A percentile compares a stretch with the other conserved stretches of the same genome.
Conservation (phyloP, 2,329 filamentous ascomycete genomes). For the Ceratocystis variospora region DNA sequence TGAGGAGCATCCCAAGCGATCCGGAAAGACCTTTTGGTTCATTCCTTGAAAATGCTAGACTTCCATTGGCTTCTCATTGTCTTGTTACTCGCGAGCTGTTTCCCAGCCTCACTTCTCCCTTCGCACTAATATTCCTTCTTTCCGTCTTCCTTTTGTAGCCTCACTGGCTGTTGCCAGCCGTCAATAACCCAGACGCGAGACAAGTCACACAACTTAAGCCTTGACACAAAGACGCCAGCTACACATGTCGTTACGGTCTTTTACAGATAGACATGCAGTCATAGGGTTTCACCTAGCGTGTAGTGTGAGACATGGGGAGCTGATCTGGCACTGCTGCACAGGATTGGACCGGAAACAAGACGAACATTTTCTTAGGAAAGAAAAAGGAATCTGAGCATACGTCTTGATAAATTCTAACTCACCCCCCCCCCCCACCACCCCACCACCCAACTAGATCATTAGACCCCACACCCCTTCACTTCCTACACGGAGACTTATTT, state of each 20-base stretch:
- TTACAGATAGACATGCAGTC: background rate
- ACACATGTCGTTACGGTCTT: background rate
- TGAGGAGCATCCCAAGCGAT: background rate
- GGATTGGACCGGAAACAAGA: background rate
- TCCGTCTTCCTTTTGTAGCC: background rate
- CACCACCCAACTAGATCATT: too few relatives aligned
- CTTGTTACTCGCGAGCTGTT: background rate
- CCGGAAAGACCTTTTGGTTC: background rate
- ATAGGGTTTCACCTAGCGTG: background rate
- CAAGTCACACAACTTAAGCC: background rate
- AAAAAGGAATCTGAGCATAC: too few relatives aligned
- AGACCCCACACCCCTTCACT: too few relatives aligned
- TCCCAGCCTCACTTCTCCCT: background rate
- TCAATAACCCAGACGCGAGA: background rate
- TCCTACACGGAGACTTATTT: too few relatives aligned
- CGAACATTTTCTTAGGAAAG: background rate
- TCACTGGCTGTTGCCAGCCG: background rate
- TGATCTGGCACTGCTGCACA: background rate
- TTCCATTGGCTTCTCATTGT: slow-evolving; percentile 7
- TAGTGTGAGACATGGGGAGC: background rate
- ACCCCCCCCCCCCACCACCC: too few relatives aligned
- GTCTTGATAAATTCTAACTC: too few relatives aligned
- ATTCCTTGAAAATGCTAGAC: background rate
- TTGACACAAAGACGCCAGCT: background rate
- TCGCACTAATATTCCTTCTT: background rate